Evolutionary conservation across 805 yeast genomes (phyloP).

Genomic region (Kazachstania kunashirensis): DNA sequence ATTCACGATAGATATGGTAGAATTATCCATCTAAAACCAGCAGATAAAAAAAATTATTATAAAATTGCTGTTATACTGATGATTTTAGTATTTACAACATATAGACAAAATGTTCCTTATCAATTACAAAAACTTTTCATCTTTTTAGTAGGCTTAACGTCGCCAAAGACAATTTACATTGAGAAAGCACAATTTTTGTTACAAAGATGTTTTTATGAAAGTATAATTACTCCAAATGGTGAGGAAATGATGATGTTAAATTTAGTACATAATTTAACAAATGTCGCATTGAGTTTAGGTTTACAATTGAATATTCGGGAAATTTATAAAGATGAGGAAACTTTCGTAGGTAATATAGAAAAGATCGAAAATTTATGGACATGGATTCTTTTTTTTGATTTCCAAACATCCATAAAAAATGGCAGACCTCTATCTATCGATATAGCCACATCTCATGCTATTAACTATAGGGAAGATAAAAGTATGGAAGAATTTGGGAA

Average conservation of each 20-base stretch:
- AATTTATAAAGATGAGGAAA: conserved; percentile 11
- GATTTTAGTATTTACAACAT: conserved; percentile 15
- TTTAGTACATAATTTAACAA: conserved; percentile 9
- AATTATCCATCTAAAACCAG: conserved; percentile 7
- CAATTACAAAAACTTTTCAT: conserved; percentile 15
- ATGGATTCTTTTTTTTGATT: conserved; percentile 20
- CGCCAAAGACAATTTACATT: conserved; percentile 21
- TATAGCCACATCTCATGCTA: conserved; percentile 4
- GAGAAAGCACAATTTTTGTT: conserved; percentile 28
- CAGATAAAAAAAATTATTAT: conserved; percentile 19
- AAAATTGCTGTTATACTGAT: conserved; percentile 22
- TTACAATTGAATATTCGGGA: conserved; percentile 15
- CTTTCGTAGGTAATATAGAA: conserved; percentile 13
- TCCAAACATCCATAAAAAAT: conserved; percentile 15
- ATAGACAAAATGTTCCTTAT: conserved; percentile 11
- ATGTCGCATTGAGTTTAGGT: conserved; percentile 17
- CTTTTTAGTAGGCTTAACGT: conserved; percentile 20
- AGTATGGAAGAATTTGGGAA: background rate
- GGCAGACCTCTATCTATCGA: conserved; percentile 18
- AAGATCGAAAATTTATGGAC: conserved; percentile 22
- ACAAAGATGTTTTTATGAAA: conserved; percentile 9
- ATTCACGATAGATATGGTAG: conserved; percentile 7
- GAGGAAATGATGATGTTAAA: conserved; percentile 18
- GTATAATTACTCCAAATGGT: conserved; percentile 11
- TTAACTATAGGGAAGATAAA: conserved; percentile 3